Evolutionary conservation across 1,284 basidiomycete species (phyloP).

Genomic region (Calocybe gambosa): DNA sequence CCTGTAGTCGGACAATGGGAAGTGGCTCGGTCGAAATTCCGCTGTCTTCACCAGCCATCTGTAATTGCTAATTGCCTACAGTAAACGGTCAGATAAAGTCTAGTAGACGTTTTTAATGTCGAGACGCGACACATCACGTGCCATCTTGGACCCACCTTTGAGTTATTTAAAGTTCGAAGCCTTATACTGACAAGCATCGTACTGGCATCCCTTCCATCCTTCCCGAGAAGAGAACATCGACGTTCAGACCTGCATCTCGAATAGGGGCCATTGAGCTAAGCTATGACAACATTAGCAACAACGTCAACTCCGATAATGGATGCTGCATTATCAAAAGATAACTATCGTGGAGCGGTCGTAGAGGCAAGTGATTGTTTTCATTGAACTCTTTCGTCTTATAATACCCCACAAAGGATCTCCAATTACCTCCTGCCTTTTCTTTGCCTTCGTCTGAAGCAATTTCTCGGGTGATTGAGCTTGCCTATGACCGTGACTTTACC

Average conservation of each 20-base stretch:
- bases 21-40: conserved; percentile 25
- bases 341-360: conserved; percentile 75
- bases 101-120: neutral
- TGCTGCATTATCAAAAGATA: conserved; percentile 10
- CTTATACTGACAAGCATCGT: neutral
- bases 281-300: conserved; percentile 12
- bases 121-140: neutral
- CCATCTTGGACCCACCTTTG: neutral
- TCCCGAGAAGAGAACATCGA: neutral
- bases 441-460: conserved; percentile 68
- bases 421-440: conserved; percentile 86
- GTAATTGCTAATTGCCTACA: neutral
- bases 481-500: conserved; percentile 88
- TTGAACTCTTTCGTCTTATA: conserved; percentile 2
- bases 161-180: neutral
- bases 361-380: conserved; percentile 40
- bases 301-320: conserved; percentile 8
- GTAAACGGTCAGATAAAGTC: neutral
- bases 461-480: conserved; percentile 71
- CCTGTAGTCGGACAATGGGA: conserved; percentile 66
- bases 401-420: conserved; percentile 52
- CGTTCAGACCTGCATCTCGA: no score
- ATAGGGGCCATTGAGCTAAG: conserved; percentile 1
- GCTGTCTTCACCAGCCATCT: conserved; percentile 7
- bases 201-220: neutral